Base-by-base conservation (phyloP, 306 rosid species). In the Acacia crassicarpa region DNA sequence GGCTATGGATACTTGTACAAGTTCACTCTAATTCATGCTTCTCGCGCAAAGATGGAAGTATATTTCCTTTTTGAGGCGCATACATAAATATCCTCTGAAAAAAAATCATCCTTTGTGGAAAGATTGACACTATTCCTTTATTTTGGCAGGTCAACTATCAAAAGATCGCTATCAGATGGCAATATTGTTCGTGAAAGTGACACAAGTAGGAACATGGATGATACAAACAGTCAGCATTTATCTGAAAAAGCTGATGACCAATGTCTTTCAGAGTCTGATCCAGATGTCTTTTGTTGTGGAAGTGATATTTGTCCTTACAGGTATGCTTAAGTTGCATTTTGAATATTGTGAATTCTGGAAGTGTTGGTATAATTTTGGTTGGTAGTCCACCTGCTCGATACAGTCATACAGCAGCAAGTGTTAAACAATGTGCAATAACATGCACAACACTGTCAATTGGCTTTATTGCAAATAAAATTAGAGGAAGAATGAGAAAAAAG, bases 121-220 rank as follows among this genome's bases (percentile, higher is more conserved):
- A 56, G 48, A 67, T 63, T 83, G 44, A 63, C 54, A 19, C 16
- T 14, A 20, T 16, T 85, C 62, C 81, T 74, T 74, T 78, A 12
- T 35, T 25, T 83, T 53, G 76, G 84, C 81, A 91, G 96, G 89
- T 74, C 83, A 58, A 67, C 75, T 81, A 81, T 91, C 41, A 91
- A 90, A 85, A 87, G 91, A 86, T 90, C 97, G 5, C 86, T 88
- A 12, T 92, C 94, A 6, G 97, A 87, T 78, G 92, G 97, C 80
- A 89, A 87, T 86, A 88, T 92, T 84, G 56, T 69, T 27, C 40
- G 65, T 63, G 86, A 77, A 72, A 84, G 75, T 75, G 92, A 87
- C 41, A 61, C 89, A 81, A 48, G 49, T 58, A 69, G 72, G 65
- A 85, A 51, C 73, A 40, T 76, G 67, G 82, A 82, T 51, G 86